These are phyloP conservation scores for Mytilinidion resinicola DNA, from an alignment of 495 filamentous ascomycete genomes.

Conservation along the genomic window DNA sequence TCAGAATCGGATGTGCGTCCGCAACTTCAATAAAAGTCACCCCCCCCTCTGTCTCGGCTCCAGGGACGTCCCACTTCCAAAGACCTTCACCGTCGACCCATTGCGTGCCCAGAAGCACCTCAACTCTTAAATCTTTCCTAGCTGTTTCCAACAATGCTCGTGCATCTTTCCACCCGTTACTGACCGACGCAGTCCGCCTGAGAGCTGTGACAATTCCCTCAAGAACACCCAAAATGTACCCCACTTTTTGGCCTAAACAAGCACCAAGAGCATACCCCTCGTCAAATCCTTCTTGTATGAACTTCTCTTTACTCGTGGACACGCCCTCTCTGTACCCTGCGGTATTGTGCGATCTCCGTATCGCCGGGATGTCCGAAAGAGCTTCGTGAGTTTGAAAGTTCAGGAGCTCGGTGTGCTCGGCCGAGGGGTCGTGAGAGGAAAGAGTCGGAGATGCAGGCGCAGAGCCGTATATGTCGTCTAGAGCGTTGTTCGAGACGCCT, in stretches of 20 bases:
- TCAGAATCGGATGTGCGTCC: slow-evolving; percentile 52
- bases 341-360: slow-evolving; percentile 67
- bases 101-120: slow-evolving; percentile 24
- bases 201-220: slow-evolving; percentile 51
- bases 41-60: slow-evolving; percentile 33
- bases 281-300: slow-evolving; percentile 81
- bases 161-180: slow-evolving; percentile 28
- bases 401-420: not conserved
- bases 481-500: slow-evolving; percentile 13
- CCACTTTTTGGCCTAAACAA: slow-evolving; percentile 63
- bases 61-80: slow-evolving; percentile 53
- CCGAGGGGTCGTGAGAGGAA: slow-evolving; percentile 1
- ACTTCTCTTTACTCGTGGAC: slow-evolving; percentile 57
- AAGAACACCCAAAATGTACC: slow-evolving; percentile 62
- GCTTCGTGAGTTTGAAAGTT: slow-evolving; percentile 32
- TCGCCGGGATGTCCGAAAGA: slow-evolving; percentile 65
- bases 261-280: slow-evolving; percentile 78
- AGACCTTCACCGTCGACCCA: slow-evolving; percentile 52
- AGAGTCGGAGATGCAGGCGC: slow-evolving; percentile 26
- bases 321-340: slow-evolving; percentile 91
- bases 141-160: slow-evolving; percentile 47
- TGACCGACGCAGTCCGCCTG: slow-evolving; percentile 27
- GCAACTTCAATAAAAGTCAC: slow-evolving; percentile 50
- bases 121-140: slow-evolving; percentile 53
- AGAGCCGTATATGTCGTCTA: slow-evolving; percentile 38